phyloP scores from a whole-genome alignment of 2,329 filamentous ascomycete genomes.

The Colletotrichum graminicola region DNA sequence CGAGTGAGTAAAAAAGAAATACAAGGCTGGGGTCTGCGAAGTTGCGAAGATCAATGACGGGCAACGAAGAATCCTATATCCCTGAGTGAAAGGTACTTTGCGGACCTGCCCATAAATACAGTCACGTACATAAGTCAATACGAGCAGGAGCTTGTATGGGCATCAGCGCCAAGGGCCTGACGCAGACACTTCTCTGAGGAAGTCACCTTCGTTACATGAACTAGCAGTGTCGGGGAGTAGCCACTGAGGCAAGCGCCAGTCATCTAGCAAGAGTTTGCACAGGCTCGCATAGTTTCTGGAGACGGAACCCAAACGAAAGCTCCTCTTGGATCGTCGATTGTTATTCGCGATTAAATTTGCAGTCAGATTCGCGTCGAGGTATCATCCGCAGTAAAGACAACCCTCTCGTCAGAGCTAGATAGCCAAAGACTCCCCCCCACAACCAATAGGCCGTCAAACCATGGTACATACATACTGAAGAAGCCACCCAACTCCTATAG shows the following conservation, averaged over 20 bases:
- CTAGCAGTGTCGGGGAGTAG: background rate
- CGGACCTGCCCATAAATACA: background rate
- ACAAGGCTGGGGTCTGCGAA: background rate
- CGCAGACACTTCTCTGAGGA: background rate
- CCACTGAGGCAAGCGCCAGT: background rate
- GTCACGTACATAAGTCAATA: background rate
- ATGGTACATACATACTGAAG: conserved; percentile 16
- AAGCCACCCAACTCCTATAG: conserved; percentile 36
- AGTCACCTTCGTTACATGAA: background rate
- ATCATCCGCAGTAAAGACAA: conserved; percentile 36
- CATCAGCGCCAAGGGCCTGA: background rate
- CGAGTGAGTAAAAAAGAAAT: background rate
- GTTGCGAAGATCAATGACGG: background rate
- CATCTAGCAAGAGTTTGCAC: background rate
- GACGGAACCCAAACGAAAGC: background rate
- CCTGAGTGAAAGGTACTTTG: background rate
- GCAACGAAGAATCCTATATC: background rate
- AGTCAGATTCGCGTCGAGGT: conserved; percentile 31
- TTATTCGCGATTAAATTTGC: conserved; percentile 23
- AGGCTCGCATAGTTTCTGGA: background rate
- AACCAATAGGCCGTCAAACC: conserved; percentile 15
- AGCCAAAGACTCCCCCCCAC: conserved; percentile 36
- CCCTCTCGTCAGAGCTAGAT: conserved; percentile 26
- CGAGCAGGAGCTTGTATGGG: background rate
- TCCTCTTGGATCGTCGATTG: conserved; percentile 17